Base-by-base conservation (phyloP, 2,329 filamentous ascomycete genomes). In the Penicillium sp. region DNA sequence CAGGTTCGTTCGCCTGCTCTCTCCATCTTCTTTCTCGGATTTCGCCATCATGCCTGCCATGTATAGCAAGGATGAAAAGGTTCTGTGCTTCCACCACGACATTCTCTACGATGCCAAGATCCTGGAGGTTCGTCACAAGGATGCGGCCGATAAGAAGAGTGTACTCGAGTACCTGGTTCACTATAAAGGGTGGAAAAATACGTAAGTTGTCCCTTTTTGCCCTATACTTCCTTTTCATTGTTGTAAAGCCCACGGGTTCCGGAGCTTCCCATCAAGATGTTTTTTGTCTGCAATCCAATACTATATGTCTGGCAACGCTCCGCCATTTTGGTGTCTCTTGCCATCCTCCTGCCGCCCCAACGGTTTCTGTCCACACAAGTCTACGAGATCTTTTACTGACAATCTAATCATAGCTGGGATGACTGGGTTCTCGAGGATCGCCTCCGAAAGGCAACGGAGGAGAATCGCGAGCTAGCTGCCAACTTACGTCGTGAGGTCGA, bases 171-270 rank as follows among this genome's bases (percentile, higher is more conserved):
- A 95, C 74, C 87, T 88, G 65, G 87, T 98, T 47, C 93, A 98
- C 72, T 98, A 98, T 76, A 97, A 97, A 72, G 93, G 93, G 64
- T 98, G 93, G 93, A 98, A 98, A 77, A 90, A 91, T 69, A 96
- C 90, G 79, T 87, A 74, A 73, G 83, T 83, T 38, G 4, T 9
- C 34, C 12, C 50, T 49, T 26, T 29, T 27, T 43, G 58, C 37
- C 28, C 46, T 53, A 49, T 29, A 28, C 53, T 53, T 48, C 45
- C 39, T 12, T 39, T 45, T 43, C 29, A 13, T 36, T 28, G 29
- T 26, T 9, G 24, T 29, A 34, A 18, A 27, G n/a, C 9, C 42
- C 18, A 7, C 38, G 35, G n/a, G 35, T 26, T 27, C 28, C 39
- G 13, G 1, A 13, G 13, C 7, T 25, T 27, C 38, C 28, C 39